Conservation (phyloP, 2,329 filamentous ascomycete species). For the Aspergillus tubingensis region DNA sequence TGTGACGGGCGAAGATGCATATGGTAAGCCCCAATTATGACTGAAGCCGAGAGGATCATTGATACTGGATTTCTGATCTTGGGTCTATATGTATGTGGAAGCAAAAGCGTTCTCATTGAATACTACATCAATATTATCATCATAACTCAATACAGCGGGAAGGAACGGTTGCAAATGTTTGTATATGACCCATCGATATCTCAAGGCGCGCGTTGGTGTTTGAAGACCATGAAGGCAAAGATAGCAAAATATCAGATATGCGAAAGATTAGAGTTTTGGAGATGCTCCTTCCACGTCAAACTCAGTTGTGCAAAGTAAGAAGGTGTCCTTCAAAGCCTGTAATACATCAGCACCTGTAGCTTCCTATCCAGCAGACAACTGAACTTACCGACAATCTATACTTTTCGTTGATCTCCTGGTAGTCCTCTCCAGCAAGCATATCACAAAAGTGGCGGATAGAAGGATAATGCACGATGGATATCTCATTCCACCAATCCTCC, state of each 20-base stretch:
- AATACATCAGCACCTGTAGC: conserved; percentile 10
- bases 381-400: conserved; percentile 48
- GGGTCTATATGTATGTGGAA: too few relatives aligned
- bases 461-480: conserved; percentile 66
- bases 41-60: too few relatives aligned
- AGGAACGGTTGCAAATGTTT: too few relatives aligned
- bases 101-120: too few relatives aligned
- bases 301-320: conserved; percentile 57
- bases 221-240: too few relatives aligned
- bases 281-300: conserved; percentile 40
- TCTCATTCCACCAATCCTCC: conserved; percentile 59
- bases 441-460: conserved; percentile 63
- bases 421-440: conserved; percentile 60
- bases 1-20: too few relatives aligned
- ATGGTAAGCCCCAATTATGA: too few relatives aligned
- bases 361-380: not conserved
- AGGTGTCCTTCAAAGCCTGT: conserved; percentile 54
- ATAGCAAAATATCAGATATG: not conserved
- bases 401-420: conserved; percentile 59
- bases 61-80: too few relatives aligned
- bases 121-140: too few relatives aligned
- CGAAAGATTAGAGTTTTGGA: conserved; percentile 27
- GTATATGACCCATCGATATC: too few relatives aligned
- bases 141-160: too few relatives aligned
- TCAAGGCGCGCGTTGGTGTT: too few relatives aligned